Percentiles rank a stretch among this genome's conserved stretches.
phyloP scores from a whole-genome alignment of 2,329 filamentous ascomycete genomes.

The Trichoderma oligosporum region DNA sequence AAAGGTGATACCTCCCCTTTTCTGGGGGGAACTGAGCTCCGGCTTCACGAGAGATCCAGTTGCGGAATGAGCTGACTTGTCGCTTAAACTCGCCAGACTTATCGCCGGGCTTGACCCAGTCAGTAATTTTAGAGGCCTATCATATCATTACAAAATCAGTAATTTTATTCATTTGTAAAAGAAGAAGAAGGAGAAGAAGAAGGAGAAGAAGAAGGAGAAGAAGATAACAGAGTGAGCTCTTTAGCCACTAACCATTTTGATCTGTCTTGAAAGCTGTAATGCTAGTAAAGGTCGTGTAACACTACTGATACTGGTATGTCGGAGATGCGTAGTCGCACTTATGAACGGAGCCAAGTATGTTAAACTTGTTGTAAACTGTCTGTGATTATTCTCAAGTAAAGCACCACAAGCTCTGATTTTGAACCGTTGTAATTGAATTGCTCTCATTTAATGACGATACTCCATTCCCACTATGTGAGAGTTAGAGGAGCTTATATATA shows the following conservation, averaged over 20 bases:
- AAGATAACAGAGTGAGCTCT: not conserved
- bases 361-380: not conserved
- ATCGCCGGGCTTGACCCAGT: constrained; percentile 77
- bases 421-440: constrained; percentile 1
- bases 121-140: constrained; percentile 55
- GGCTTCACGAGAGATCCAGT: constrained; percentile 68
- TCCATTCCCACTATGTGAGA: not conserved
- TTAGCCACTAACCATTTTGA: constrained; percentile 5
- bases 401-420: not conserved
- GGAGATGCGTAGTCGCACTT: not conserved
- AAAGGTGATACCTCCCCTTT: constrained; percentile 89
- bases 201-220: not conserved
- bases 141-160: too few species aligned
- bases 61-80: constrained; percentile 75
- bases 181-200: too few species aligned
- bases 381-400: not conserved
- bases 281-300: not conserved
- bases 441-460: constrained; percentile 2
- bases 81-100: constrained; percentile 90
- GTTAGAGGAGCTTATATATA: not conserved
- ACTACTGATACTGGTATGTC: not conserved
- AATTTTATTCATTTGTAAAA: too few species aligned
- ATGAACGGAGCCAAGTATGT: not conserved
- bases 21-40: constrained; percentile 78
- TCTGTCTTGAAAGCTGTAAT: not conserved